phyloP scores from a whole-genome alignment of 2,329 filamentous ascomycete genomes.

The Cadophora sp. region DNA sequence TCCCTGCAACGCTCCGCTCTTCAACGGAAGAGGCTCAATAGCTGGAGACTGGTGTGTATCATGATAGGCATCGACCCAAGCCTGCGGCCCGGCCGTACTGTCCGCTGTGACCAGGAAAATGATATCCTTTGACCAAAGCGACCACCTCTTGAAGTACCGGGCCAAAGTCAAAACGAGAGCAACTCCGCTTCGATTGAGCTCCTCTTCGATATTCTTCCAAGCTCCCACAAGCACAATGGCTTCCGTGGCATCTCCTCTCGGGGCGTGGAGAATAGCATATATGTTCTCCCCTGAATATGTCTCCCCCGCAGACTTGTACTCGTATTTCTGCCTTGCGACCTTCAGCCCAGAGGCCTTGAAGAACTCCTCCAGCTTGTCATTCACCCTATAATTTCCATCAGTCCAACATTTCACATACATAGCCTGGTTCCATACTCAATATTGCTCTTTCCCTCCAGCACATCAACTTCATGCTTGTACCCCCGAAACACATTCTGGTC shows the following conservation, averaged over 20 bases:
- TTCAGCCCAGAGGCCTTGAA: constrained; percentile 83
- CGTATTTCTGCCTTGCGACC: constrained; percentile 85
- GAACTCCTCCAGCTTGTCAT: constrained; percentile 76
- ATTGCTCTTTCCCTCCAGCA: constrained; percentile 60
- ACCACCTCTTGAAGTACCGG: constrained; percentile 97
- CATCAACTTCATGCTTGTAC: constrained; percentile 83
- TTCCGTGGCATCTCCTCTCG: constrained; percentile 94
- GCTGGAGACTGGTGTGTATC: constrained; percentile 77
- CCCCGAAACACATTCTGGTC: constrained; percentile 95
- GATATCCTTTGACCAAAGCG: constrained; percentile 98
- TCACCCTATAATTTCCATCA: constrained; percentile 57
- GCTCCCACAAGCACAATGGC: constrained; percentile 92
- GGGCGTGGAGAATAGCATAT: constrained; percentile 92
- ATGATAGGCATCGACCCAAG: constrained; percentile 98
- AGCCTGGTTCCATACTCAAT: constrained; percentile 52
- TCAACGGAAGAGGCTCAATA: constrained; percentile 81
- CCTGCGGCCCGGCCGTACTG: constrained; percentile 87
- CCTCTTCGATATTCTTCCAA: constrained; percentile 81
- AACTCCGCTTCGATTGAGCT: constrained; percentile 86
- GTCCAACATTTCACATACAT: background rate
- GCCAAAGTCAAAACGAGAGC: constrained; percentile 85
- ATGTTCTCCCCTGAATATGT: constrained; percentile 84
- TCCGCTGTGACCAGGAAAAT: constrained; percentile 90
- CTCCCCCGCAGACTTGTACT: constrained; percentile 79
- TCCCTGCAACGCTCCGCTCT: constrained; percentile 91